Base-by-base conservation (phyloP, 768 basidiomycete species). In the Tremella fuciformis region DNA sequence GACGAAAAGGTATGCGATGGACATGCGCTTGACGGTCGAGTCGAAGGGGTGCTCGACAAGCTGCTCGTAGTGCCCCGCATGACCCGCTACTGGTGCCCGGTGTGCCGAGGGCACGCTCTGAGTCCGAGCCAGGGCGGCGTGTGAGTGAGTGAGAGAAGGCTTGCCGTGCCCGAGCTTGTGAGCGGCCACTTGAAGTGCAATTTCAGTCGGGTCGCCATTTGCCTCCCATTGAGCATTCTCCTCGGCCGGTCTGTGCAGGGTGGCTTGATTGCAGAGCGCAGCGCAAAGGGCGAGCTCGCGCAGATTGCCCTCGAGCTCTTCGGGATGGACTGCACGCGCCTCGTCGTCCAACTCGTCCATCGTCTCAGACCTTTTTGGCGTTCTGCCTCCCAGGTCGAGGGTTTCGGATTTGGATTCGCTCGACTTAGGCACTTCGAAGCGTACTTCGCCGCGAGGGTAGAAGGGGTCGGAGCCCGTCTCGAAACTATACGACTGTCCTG, bases 121-220 rank as follows among this genome's bases (percentile, higher is more conserved):
- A 39, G 3, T 19, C 19, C 18, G 26, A 51, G n/a, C 42, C 6
- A 22, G 42, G 8, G n/a, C 7, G 55, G 42, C 19, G 49, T 59
- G 57, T 16, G 59, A 41, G 57, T 76, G 66, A 6, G 77, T 77
- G 37, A 78, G 62, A 60, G 77, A 76, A 18, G 67, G 67, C 59
- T 77, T 77, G 74, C 83, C 82, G 44, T 80, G 77, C 1, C 79
- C 79, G 46, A 83, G 76, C 58, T 81, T 82, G 50, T 80, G 79
- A 1, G 83, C 82, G 55, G 83, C 82, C 19, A 83, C 82, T 64
- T 83, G 82, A 3, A 84, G 78, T 2, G 83, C 83, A 48, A 83
- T 80, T 64, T 84, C 82, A 1, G 83, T 83, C 1, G 83, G 82
- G 60, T 83, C 83, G 21, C 83, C 83, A 42, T 80, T 81, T 9